Evolutionary conservation across 208 protist species (phyloP).

Genomic region (Acanthamoeba sp.): DNA sequence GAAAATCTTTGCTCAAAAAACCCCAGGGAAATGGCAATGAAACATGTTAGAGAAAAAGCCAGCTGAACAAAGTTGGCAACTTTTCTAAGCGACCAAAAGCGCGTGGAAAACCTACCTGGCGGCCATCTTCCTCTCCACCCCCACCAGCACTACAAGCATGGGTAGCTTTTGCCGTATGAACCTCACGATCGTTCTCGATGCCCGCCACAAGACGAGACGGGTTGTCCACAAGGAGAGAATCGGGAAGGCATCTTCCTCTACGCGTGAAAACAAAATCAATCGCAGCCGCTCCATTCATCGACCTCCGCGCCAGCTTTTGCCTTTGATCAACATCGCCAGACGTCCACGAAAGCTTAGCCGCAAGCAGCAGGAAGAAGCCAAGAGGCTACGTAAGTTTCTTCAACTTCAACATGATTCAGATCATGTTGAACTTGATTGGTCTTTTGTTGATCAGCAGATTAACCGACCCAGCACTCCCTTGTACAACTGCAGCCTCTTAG

Average conservation of each 20-base stretch:
- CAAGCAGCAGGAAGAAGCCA: not conserved
- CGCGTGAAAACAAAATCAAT: not conserved
- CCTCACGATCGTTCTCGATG: not conserved
- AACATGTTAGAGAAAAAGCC: too few relatives aligned
- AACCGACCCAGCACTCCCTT: not conserved
- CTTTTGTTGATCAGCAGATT: constrained; percentile 61
- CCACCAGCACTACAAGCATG: not conserved
- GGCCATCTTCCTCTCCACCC: too few relatives aligned
- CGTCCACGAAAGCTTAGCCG: not conserved
- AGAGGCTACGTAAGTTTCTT: not conserved
- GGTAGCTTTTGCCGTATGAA: not conserved
- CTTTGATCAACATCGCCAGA: too few relatives aligned
- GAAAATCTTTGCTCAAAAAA: too few relatives aligned
- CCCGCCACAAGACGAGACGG: not conserved
- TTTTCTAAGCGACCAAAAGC: too few relatives aligned
- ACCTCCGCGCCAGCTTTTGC: not conserved
- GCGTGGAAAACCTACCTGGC: too few relatives aligned
- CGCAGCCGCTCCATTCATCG: not conserved
- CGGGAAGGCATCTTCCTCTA: too few relatives aligned
- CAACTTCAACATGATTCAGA: not conserved
- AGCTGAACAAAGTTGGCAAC: too few relatives aligned
- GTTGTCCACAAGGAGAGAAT: not conserved
- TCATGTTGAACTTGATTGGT: not conserved
- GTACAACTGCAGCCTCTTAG: not conserved
- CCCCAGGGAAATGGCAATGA: too few relatives aligned